phyloP scores from a whole-genome alignment of 306 rosid genomes.

The Leucaena leucocephala region DNA sequence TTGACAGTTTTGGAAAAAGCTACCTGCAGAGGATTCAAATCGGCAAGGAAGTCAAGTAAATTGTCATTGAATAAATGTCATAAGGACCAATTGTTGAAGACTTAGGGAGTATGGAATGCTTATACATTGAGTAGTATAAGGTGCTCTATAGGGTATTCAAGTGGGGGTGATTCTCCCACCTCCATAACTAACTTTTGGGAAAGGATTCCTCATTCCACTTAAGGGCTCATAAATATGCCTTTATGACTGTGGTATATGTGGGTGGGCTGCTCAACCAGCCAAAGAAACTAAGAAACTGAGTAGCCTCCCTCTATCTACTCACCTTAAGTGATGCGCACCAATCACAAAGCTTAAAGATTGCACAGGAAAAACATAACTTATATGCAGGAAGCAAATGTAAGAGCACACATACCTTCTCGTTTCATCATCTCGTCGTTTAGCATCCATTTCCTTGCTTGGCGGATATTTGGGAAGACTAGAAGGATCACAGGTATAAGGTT shows the following conservation, averaged over 20 bases:
- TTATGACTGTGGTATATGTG: background rate
- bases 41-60: no score
- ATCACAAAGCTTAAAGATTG: background rate
- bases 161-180: no score
- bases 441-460: constrained; percentile 95
- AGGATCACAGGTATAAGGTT: constrained; percentile 91
- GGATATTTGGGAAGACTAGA: constrained; percentile 95
- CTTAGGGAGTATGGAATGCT: no score
- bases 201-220: no score
- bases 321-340: constrained; percentile 6
- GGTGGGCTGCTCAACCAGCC: background rate
- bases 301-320: background rate
- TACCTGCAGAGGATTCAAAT: no score
- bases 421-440: constrained; percentile 83
- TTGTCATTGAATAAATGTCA: no score
- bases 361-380: background rate
- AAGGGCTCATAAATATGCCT: no score
- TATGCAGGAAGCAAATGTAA: constrained; percentile 37
- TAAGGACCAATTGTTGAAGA: no score
- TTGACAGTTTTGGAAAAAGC: no score
- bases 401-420: constrained; percentile 62
- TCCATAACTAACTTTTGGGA: no score
- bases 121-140: no score
- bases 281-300: background rate
- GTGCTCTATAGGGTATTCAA: no score